Base-by-base conservation (phyloP, 2,329 filamentous ascomycete species). In the Zymoseptoria tritici region DNA sequence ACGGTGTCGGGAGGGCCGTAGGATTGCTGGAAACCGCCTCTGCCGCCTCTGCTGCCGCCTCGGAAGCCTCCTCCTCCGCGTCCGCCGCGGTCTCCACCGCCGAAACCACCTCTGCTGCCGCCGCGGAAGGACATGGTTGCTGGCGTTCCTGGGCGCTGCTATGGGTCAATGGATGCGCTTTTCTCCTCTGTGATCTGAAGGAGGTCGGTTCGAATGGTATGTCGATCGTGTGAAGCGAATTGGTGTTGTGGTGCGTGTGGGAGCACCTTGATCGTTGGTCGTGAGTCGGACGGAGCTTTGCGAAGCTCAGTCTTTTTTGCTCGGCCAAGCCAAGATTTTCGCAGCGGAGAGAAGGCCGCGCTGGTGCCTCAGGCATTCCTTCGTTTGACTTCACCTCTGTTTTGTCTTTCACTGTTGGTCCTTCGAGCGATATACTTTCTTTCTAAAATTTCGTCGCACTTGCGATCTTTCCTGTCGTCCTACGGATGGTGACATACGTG, bases 1-100 rank as follows among this genome's bases (percentile, higher is more conserved):
- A 79, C 77, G 62, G 71, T 66, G 58, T 74, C 76, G 65, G 77
- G 77, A 31, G 77, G 77, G 20, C 77, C 77, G 64, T 74, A 78
- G 55, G 70, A 67, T 54, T 67, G 65, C 62, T 71, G 71, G 62
- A 75, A 75, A 56, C 72, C 72, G 56, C 72, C 72, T 57, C 72
- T 56, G 51, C 68, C 67, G 9, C 68, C 68, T 58, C 67, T 55
- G 29, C 60, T 61, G 19, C 68, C 68, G 52, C 70, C 66, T 56
- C 69, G 60, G 61, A 70, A 70, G 22, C 64, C 63, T 62, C 66
- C 64, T 16, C 52, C 52, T 26, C 60, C 54, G 55, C 64, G 62
- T 49, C 65, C 66, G 11, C 67, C 67, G 31, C 64, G 57, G 52
- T 63, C 59, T 57, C 63, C 64, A 53, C 61, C 60, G 20, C 61